These are phyloP conservation scores for Phialophora tarda DNA, from an alignment of 2,329 filamentous ascomycete species.

Conservation along the genomic window DNA sequence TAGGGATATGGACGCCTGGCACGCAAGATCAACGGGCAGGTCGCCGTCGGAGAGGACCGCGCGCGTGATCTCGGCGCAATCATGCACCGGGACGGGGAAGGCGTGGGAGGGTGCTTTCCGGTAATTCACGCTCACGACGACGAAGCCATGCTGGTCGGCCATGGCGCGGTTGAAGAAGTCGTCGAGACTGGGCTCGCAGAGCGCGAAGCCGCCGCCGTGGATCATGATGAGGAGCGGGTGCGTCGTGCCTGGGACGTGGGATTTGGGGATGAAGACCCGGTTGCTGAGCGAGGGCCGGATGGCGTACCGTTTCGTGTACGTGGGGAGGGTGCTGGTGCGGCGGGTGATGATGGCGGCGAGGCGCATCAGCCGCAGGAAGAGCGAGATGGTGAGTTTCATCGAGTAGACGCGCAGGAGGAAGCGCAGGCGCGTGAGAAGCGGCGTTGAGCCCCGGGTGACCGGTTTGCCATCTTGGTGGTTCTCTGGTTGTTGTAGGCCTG, in stretches of 20 bases:
- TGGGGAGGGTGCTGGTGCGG: slow-evolving; percentile 23
- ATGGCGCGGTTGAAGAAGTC: slow-evolving; percentile 57
- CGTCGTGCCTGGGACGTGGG: slow-evolving; percentile 35
- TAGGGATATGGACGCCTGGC: slow-evolving; percentile 52
- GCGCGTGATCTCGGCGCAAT: slow-evolving; percentile 53
- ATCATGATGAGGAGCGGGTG: slow-evolving; percentile 51
- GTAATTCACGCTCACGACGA: slow-evolving; percentile 59
- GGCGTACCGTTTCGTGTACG: slow-evolving; percentile 41
- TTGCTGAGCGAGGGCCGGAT: slow-evolving; percentile 40
- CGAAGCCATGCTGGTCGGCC: slow-evolving; percentile 48
- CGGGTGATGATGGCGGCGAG: slow-evolving; percentile 23
- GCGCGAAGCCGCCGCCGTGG: slow-evolving; percentile 59
- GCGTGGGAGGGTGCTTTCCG: slow-evolving; percentile 52
- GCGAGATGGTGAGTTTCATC: slow-evolving; percentile 34
- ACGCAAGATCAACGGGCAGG: slow-evolving; percentile 53
- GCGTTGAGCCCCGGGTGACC: neutral
- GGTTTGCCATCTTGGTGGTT: slow-evolving; percentile 4
- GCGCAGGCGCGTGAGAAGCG: slow-evolving; percentile 9
- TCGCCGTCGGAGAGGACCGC: slow-evolving; percentile 52
- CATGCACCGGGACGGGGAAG: slow-evolving; percentile 55
- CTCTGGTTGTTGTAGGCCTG: neutral
- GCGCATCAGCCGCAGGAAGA: slow-evolving; percentile 28
- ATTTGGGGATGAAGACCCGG: slow-evolving; percentile 51
- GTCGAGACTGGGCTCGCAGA: slow-evolving; percentile 53
- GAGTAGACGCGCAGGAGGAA: slow-evolving; percentile 39